Conservation (phyloP, 805 yeast genomes). For the Clavispora vitiphila region DNA sequence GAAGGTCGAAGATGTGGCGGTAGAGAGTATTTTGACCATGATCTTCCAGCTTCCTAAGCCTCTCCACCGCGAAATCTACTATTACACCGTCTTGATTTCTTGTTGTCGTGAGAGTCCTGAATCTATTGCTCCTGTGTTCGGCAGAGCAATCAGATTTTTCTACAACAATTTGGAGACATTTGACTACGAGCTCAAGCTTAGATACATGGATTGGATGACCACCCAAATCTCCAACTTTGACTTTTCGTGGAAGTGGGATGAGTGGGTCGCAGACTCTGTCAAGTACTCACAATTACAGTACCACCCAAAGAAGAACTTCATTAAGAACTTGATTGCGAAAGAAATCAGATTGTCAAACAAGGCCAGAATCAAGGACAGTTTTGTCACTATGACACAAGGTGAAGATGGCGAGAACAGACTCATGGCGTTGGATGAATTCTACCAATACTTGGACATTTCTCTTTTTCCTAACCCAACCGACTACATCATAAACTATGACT, state of each 20-base stretch:
- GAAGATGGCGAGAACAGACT: slow-evolving; percentile 16
- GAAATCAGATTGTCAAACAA: slow-evolving; percentile 81
- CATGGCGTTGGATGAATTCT: slow-evolving; percentile 31
- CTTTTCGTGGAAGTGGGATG: slow-evolving; percentile 97
- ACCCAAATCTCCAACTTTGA: slow-evolving; percentile 90
- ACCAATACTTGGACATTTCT: slow-evolving; percentile 34
- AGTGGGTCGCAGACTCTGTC: slow-evolving; percentile 70
- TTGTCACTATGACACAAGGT: slow-evolving; percentile 34
- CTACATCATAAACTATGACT: slow-evolving; percentile 30
- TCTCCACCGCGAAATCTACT: slow-evolving; percentile 68
- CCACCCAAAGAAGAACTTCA: slow-evolving; percentile 71
- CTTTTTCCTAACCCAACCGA: slow-evolving; percentile 26
- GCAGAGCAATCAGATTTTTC: slow-evolving; percentile 78
- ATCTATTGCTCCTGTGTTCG: slow-evolving; percentile 90
- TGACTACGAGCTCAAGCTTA: slow-evolving; percentile 67
- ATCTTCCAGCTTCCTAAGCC: slow-evolving; percentile 70
- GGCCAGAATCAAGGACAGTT: slow-evolving; percentile 63
- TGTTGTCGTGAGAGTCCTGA: slow-evolving; percentile 71
- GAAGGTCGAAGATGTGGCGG: slow-evolving; percentile 87
- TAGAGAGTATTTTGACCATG: slow-evolving; percentile 75
- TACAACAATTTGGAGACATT: slow-evolving; percentile 61
- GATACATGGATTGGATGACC: slow-evolving; percentile 86
- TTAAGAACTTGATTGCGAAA: slow-evolving; percentile 73
- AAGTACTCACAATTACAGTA: slow-evolving; percentile 41
- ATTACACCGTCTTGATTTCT: slow-evolving; percentile 77